Evolutionary conservation across 2,329 filamentous ascomycete genomes (phyloP).

Genomic region (Aureobasidium subglaciale): DNA sequence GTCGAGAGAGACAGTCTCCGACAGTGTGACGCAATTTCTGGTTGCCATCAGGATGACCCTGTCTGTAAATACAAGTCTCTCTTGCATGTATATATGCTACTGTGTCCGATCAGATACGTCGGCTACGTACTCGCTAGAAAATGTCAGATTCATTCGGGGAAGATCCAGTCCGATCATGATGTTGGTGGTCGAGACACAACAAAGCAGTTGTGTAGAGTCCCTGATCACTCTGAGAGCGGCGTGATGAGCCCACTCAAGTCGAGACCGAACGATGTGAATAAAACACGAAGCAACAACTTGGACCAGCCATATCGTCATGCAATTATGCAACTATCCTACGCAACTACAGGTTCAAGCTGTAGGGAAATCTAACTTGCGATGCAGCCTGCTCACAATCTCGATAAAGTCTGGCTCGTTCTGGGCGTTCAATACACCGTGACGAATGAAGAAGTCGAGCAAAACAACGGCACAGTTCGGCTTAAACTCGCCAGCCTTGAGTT

Average conservation of each 20-base stretch:
- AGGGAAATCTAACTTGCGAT: constrained; percentile 72
- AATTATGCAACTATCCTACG: neutral
- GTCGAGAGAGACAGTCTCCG: too few relatives aligned
- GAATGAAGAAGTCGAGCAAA: constrained; percentile 81
- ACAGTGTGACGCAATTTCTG: too few relatives aligned
- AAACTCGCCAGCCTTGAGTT: constrained; percentile 66
- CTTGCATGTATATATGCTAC: too few relatives aligned
- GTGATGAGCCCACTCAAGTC: too few relatives aligned
- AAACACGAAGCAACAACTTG: neutral
- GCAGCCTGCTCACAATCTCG: constrained; percentile 67
- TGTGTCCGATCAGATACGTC: too few relatives aligned
- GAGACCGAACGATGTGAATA: neutral
- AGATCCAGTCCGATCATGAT: too few relatives aligned
- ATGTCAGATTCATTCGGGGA: too few relatives aligned
- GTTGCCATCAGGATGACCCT: neutral
- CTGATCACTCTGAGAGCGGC: too few relatives aligned
- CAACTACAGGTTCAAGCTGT: constrained; percentile 21
- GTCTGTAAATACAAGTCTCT: neutral
- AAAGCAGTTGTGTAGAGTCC: too few relatives aligned
- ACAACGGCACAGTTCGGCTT: constrained; percentile 89
- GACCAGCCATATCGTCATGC: neutral
- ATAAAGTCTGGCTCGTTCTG: constrained; percentile 74
- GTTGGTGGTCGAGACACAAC: too few relatives aligned
- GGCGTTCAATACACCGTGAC: constrained; percentile 70
- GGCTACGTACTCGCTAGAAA: too few relatives aligned